Evolutionary conservation across 1,284 basidiomycete genomes (phyloP).

Genomic region (Puccinia triticina): DNA sequence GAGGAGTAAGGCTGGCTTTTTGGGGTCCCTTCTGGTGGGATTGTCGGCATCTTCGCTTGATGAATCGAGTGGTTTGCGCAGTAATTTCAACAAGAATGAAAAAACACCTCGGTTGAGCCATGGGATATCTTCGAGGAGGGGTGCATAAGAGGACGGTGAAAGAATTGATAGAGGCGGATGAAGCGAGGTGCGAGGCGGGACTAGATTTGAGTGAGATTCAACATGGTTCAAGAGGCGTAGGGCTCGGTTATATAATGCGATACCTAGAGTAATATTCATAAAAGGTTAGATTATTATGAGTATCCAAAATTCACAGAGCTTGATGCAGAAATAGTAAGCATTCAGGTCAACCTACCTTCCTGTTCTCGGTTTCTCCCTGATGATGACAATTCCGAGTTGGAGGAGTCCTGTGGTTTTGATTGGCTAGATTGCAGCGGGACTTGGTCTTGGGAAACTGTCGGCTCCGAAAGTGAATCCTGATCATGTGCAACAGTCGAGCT

Average conservation of each 20-base stretch:
- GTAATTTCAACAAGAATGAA: conserved; percentile 42
- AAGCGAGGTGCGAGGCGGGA: conserved; percentile 37
- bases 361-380: conserved; percentile 22
- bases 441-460: neutral
- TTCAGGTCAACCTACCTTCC: conserved; percentile 5
- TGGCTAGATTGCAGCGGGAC: neutral
- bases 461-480: conserved; percentile 10
- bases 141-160: conserved; percentile 44
- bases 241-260: conserved; percentile 47
- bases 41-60: neutral
- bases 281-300: neutral
- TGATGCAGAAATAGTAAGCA: neutral
- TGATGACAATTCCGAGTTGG: conserved; percentile 9
- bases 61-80: conserved; percentile 8
- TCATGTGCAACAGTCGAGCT: conserved; percentile 22
- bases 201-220: conserved; percentile 40
- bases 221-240: conserved; percentile 44
- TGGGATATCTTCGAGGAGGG: conserved; percentile 33
- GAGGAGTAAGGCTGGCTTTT: conserved; percentile 34
- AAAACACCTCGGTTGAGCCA: conserved; percentile 46
- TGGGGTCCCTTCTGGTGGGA: conserved; percentile 21
- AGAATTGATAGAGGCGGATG: conserved; percentile 42
- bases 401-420: conserved; percentile 10
- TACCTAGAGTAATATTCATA: conserved; percentile 13
- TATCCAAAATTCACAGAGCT: neutral